Conservation (phyloP, 768 basidiomycete species). For the Russula dissimulans region DNA sequence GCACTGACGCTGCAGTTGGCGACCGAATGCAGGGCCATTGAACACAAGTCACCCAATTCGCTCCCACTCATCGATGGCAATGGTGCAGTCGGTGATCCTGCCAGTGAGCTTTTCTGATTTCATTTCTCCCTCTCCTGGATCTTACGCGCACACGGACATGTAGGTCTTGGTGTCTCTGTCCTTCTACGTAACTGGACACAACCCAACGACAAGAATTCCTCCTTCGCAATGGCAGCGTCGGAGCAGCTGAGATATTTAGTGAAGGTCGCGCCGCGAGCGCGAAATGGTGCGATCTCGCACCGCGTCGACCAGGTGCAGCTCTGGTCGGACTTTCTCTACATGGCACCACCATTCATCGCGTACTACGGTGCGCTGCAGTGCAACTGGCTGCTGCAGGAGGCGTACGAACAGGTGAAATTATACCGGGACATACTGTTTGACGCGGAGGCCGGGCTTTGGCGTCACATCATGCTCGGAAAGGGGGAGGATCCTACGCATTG, state of each 20-base stretch:
- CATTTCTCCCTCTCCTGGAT: too few relatives aligned
- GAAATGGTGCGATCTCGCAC: constrained; percentile 52
- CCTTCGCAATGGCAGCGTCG: constrained; percentile 34
- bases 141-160: background rate
- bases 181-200: constrained; percentile 47
- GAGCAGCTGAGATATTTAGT: constrained; percentile 44
- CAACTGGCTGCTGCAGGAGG: constrained; percentile 32
- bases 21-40: constrained; percentile 30
- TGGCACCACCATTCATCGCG: constrained; percentile 59
- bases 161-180: constrained; percentile 45
- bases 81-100: constrained; percentile 52
- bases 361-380: constrained; percentile 46
- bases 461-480: constrained; percentile 43
- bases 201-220: constrained; percentile 24
- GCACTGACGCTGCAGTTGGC: background rate
- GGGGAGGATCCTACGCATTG: constrained; percentile 43
- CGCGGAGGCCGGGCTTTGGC: constrained; percentile 39
- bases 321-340: constrained; percentile 52
- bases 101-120: constrained; percentile 31
- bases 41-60: constrained; percentile 28
- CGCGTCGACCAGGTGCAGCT: constrained; percentile 43
- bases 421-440: constrained; percentile 46
- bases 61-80: constrained; percentile 38
- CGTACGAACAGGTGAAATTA: constrained; percentile 47
- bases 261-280: constrained; percentile 34